Percentiles rank a stretch among this genome's conserved stretches.
These are phyloP conservation scores for Ochetophila trinervis DNA, from an alignment of 306 rosid species.

Conservation along the genomic window DNA sequence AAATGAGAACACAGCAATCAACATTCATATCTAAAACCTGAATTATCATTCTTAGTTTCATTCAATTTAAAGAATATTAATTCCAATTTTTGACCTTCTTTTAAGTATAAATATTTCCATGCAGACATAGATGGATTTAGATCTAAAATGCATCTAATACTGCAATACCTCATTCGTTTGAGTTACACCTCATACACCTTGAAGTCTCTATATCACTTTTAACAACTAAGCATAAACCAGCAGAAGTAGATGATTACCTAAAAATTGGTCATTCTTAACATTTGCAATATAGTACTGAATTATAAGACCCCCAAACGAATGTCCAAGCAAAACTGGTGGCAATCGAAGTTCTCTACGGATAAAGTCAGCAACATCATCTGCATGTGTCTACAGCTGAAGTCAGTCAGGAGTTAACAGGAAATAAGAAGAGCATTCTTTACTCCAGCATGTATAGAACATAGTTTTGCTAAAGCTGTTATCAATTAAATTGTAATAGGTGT, in stretches of 20 bases:
- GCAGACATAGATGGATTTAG: not conserved
- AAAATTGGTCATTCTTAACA: constrained; percentile 32
- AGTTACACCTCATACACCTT: not conserved
- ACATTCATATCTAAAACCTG: too few relatives aligned
- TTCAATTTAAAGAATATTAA: not conserved
- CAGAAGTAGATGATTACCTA: constrained; percentile 45
- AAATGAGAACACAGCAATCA: too few relatives aligned
- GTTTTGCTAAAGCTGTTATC: not conserved
- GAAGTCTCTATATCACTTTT: not conserved
- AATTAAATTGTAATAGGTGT: constrained; percentile 9
- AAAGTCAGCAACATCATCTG: constrained; percentile 78
- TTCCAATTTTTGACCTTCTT: not conserved
- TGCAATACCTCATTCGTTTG: not conserved
- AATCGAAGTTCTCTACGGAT: constrained; percentile 35
- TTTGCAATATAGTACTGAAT: constrained; percentile 69
- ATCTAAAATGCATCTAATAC: not conserved
- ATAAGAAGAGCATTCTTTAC: constrained; percentile 20
- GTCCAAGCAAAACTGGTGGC: constrained; percentile 84
- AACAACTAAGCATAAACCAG: not conserved
- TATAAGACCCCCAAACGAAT: constrained; percentile 89
- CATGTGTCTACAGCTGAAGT: constrained; percentile 79
- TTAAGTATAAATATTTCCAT: too few relatives aligned
- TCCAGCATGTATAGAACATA: not conserved
- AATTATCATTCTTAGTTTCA: too few relatives aligned
- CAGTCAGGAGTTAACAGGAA: constrained; percentile 25